These are phyloP conservation scores for Mucor saturninus DNA, from an alignment of 371 early-diverging fungal genomes.

Conservation along the genomic window DNA sequence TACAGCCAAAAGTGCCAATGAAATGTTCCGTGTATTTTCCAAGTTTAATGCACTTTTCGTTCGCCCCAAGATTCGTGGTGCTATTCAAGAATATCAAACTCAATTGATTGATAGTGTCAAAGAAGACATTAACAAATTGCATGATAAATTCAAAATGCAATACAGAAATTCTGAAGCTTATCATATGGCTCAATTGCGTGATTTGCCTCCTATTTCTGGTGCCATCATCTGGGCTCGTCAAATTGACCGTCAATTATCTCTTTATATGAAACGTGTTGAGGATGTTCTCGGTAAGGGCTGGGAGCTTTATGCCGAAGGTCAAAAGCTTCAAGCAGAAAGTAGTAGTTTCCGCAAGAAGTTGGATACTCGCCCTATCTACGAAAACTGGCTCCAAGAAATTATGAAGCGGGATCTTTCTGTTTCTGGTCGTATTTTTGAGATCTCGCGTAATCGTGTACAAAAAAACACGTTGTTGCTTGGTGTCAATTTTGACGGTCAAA, in stretches of 20 bases:
- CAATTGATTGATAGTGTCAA: conserved; percentile 97
- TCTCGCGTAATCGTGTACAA: conserved; percentile 84
- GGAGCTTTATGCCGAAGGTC: conserved; percentile 97
- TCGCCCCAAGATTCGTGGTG: conserved; percentile 97
- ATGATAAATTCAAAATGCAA: conserved; percentile 94
- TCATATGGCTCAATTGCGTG: conserved; percentile 90
- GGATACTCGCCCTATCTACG: conserved; percentile 88
- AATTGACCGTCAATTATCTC: conserved; percentile 94
- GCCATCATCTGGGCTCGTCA: conserved; percentile 98
- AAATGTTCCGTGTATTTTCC: conserved; percentile 99
- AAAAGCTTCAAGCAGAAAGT: conserved; percentile 90
- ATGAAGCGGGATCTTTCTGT: conserved; percentile 85
- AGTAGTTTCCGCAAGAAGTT: conserved; percentile 91
- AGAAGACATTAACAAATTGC: conserved; percentile 92
- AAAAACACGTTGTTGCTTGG: conserved; percentile 80
- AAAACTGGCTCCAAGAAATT: conserved; percentile 92
- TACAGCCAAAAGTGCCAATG: conserved; percentile 94
- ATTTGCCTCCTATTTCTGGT: conserved; percentile 93
- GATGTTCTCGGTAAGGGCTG: conserved; percentile 97
- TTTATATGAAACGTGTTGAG: conserved; percentile 97
- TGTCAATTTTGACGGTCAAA: conserved; percentile 94
- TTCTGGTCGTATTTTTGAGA: conserved; percentile 91
- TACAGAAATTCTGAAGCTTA: conserved; percentile 90
- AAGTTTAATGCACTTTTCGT: conserved; percentile 99
- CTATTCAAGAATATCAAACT: conserved; percentile 98